A percentile compares a stretch with the other conserved stretches of the same genome.
phyloP scores from a whole-genome alignment of 106 monocot genomes.

The Dendrobium huoshanense region DNA sequence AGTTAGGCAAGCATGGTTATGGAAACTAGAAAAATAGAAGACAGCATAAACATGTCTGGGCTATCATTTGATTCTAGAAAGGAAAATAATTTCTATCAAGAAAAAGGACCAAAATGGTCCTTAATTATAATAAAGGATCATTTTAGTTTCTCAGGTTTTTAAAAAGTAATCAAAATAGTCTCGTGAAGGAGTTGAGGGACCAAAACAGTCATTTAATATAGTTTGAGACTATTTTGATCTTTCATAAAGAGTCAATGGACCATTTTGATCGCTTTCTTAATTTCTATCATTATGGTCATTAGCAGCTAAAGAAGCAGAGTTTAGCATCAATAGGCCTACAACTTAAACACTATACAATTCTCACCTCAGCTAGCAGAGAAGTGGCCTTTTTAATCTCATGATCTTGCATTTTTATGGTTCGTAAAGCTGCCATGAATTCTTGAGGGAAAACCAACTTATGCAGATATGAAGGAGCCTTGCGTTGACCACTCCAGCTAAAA shows the following conservation, averaged over 20 bases:
- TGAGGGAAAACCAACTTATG: slow-evolving; percentile 78
- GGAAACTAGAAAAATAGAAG: background rate
- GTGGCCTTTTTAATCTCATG: slow-evolving; percentile 50
- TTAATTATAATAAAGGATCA: too few relatives aligned
- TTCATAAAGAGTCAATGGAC: too few relatives aligned
- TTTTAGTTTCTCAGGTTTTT: too few relatives aligned
- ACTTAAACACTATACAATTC: background rate
- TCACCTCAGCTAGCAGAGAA: slow-evolving; percentile 61
- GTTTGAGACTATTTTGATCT: too few relatives aligned
- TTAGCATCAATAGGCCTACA: background rate
- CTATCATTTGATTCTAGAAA: background rate
- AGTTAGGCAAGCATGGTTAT: background rate
- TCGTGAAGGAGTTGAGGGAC: too few relatives aligned
- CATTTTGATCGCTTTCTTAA: background rate
- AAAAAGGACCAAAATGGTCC: too few relatives aligned
- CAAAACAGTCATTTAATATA: too few relatives aligned
- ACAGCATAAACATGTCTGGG: background rate
- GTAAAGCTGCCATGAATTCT: slow-evolving; percentile 58
- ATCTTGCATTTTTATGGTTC: slow-evolving; percentile 72
- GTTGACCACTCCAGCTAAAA: slow-evolving; percentile 94
- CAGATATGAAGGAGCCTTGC: slow-evolving; percentile 73
- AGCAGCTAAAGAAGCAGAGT: background rate
- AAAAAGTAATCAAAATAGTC: too few relatives aligned
- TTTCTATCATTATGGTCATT: background rate
- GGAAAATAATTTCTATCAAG: background rate